phyloP scores from a whole-genome alignment of 495 filamentous ascomycete genomes.

The Annulohypoxylon bovei region DNA sequence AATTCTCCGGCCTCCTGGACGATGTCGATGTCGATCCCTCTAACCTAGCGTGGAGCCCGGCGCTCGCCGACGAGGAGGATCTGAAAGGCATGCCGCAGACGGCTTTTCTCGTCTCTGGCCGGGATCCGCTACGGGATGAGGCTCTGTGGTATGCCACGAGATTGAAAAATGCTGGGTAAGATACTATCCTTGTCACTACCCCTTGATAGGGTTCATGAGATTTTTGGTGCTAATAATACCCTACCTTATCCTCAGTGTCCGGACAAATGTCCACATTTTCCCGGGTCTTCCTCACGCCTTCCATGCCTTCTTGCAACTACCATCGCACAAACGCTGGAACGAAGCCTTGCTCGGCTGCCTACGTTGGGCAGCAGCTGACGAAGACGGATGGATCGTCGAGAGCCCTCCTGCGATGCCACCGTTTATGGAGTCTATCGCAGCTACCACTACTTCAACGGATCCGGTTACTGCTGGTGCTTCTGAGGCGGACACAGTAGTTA shows the following conservation, averaged over 20 bases:
- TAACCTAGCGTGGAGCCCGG: constrained; percentile 53
- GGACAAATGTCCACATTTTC: constrained; percentile 46
- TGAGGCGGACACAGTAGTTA: not conserved
- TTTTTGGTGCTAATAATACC: not conserved
- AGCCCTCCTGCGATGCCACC: constrained; percentile 24
- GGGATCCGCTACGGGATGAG: constrained; percentile 60
- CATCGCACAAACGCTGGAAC: constrained; percentile 36
- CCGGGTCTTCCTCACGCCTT: constrained; percentile 45
- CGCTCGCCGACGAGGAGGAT: constrained; percentile 52
- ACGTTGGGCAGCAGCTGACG: constrained; percentile 33
- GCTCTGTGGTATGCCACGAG: constrained; percentile 56
- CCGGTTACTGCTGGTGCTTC: not conserved
- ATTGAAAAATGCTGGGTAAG: constrained; percentile 59
- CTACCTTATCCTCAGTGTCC: constrained; percentile 22
- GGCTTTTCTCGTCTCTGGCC: constrained; percentile 57
- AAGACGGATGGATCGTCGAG: constrained; percentile 38
- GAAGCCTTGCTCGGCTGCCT: constrained; percentile 37
- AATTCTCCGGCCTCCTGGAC: constrained; percentile 50
- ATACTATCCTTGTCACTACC: not conserved
- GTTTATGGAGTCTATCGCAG: constrained; percentile 2
- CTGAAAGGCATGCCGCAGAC: constrained; percentile 54
- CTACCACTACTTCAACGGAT: not conserved
- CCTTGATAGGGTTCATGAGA: not conserved
- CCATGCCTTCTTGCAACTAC: constrained; percentile 29
- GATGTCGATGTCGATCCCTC: constrained; percentile 36